Base-by-base conservation (phyloP, 1,284 basidiomycete genomes). In the Ganoderma sinense region DNA sequence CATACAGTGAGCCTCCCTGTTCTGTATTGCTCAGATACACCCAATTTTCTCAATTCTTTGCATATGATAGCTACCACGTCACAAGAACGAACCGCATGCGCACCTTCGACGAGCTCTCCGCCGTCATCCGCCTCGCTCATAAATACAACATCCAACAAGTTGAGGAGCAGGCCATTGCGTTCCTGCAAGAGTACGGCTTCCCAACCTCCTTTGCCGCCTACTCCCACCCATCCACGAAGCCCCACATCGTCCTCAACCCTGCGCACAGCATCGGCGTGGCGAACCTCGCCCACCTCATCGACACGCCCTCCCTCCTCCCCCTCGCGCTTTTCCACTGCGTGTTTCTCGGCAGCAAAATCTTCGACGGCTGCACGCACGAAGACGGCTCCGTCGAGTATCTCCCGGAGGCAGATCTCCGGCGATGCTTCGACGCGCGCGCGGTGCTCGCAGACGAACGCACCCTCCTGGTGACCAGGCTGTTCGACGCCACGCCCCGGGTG, bases 311-410 rank as follows among this genome's bases (percentile, higher is more conserved):
- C 7, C 10, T 69, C 14, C 60, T 69, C 16, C 68, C 68, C 29
- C 11, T 18, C 51, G 68, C 68, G 13, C 33, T 65, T 13, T 62
- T 43, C 31, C 8, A 4, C n/a, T 65, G 63, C 59, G 41, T 45
- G 31, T 26, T 2, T 16, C 63, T 43, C 13, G 26, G 56, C 29
- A 29, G 61, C n/a, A 36, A 10, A 10, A 20, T 69, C 10, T 18
- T 67, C 14, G 48, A 62, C 48, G 59, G 66, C 8, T 67, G 33
- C 23, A 62, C 29, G 13, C 66, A 31, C n/a, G 66, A 67, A 18
- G 59, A 67, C 33, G 66, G 51, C 40, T 36, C 61, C 16, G 40
- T 56, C 48, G 61, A 67, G 62, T 14, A 45, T 5, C 60, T 62
- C 26, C 23, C 39, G 6, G 16, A 18, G 3, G 60, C 26, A 3